These are phyloP conservation scores for Warburgia ugandensis DNA, from an alignment of 164 flowering plant species.

Conservation along the genomic window DNA sequence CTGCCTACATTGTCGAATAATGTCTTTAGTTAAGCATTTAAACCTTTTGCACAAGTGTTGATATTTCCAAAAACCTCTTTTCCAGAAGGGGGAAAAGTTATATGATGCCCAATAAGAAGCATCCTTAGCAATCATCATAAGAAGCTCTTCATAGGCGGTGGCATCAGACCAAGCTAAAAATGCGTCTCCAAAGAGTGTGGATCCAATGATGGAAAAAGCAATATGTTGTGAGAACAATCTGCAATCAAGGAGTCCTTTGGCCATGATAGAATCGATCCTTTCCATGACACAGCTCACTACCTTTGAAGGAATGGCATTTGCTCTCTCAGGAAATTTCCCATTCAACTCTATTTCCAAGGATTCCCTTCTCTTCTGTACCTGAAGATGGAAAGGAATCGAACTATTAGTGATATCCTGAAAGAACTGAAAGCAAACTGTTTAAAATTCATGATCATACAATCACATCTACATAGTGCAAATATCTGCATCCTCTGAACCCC, in stretches of 20 bases:
- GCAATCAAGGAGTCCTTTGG: slow-evolving; percentile 35
- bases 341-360: slow-evolving; percentile 34
- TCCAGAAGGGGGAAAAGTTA: slow-evolving; percentile 51
- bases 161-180: slow-evolving; percentile 56
- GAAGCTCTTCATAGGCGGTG: slow-evolving; percentile 43
- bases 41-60: slow-evolving; percentile 35
- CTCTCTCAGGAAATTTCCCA: slow-evolving; percentile 31
- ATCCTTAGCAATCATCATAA: slow-evolving; percentile 55
- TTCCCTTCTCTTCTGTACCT: slow-evolving; percentile 46
- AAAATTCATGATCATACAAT: too few species aligned
- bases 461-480: too few species aligned
- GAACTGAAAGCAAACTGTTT: too few species aligned
- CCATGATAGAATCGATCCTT: slow-evolving; percentile 23
- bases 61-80: slow-evolving; percentile 51
- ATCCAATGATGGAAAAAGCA: slow-evolving; percentile 50
- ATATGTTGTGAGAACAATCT: slow-evolving; percentile 45
- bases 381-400: not conserved
- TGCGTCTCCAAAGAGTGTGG: slow-evolving; percentile 50
- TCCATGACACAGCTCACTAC: slow-evolving; percentile 35
- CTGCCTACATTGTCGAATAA: slow-evolving; percentile 30
- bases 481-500: too few species aligned
- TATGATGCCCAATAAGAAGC: slow-evolving; percentile 67
- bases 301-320: slow-evolving; percentile 26
- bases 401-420: too few species aligned
- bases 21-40: slow-evolving; percentile 47